Evolutionary conservation across 2,329 filamentous ascomycete genomes (phyloP), one percentile per base, ranked within the genome.

Genomic region (Stemphylium beticola): DNA sequence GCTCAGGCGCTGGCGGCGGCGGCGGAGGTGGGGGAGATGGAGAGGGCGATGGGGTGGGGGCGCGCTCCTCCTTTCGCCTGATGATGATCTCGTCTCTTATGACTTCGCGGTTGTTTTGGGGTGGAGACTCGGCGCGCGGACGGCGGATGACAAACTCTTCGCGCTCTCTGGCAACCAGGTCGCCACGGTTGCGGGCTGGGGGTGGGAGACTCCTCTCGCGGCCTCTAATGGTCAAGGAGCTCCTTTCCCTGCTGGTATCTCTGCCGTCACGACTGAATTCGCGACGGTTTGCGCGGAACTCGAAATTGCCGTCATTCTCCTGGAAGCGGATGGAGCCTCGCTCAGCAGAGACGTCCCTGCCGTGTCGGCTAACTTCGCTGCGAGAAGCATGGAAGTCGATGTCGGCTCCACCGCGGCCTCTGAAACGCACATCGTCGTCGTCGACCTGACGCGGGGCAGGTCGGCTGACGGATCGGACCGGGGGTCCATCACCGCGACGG

Each of bases 1-100:
- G 82, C 60, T 83, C 83, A 26, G 85, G 86, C 39, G 83, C 81
- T 41, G 78, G 78, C 31, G 78, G 75, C 33, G 77, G 77, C 34
- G 76, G 77, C 37, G 77, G 76, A 38, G 79, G 78, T 24, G 74
- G 71, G 8, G 78, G 76, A 36, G 77, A 78, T 17, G 75, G 72
- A 14, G 78, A 76, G 43, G 85, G 84, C 17, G 84, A 82, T 4
- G 82, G 84, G 15, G 84, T 82, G 4, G 82, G 80, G 17, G 81
- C 73, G 24, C 72, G 67, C 64, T 80, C 78, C 52, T 75, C 76
- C 40, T 76, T 76, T 39, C 79, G 74, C 32, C 72, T 66, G 57
- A 82, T 81, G 66, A 81, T 79, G 68, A 73, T 74, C 48, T 73
- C 69, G 54, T 74, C 71, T 55, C 71, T 71, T 63, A 73, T 56